Evolutionary conservation across 2,329 filamentous ascomycete genomes (phyloP).

Genomic region (Cladorrhinum sp.): DNA sequence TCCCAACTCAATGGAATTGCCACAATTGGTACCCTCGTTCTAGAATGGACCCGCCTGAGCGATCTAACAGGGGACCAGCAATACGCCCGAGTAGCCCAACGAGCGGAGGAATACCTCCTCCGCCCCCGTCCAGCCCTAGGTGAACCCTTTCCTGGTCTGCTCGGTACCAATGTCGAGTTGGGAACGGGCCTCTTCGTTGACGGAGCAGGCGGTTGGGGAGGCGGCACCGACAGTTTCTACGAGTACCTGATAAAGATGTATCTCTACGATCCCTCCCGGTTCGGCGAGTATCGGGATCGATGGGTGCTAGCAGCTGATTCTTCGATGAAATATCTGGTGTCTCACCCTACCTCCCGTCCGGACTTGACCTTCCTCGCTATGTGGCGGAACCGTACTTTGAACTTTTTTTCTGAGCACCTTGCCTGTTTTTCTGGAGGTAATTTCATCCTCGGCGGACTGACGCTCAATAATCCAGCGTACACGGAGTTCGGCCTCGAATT

Average conservation of each 20-base stretch:
- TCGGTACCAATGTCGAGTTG: constrained; percentile 67
- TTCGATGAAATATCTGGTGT: constrained; percentile 67
- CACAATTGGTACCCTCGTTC: constrained; percentile 71
- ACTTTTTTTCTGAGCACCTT: constrained; percentile 53
- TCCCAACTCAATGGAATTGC: constrained; percentile 67
- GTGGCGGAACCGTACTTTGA: constrained; percentile 46
- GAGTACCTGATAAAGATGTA: constrained; percentile 93
- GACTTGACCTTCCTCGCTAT: constrained; percentile 70
- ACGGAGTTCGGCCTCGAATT: constrained; percentile 71
- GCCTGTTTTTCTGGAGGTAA: constrained; percentile 84
- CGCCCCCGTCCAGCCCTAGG: constrained; percentile 58
- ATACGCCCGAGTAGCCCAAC: constrained; percentile 66
- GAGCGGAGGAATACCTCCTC: constrained; percentile 67
- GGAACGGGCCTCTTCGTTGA: constrained; percentile 65
- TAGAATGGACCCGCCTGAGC: constrained; percentile 81
- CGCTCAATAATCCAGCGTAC: constrained; percentile 64
- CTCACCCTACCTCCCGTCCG: constrained; percentile 61
- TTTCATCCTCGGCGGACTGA: constrained; percentile 76
- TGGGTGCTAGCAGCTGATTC: constrained; percentile 77
- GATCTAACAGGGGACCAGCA: constrained; percentile 67
- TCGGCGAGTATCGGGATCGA: constrained; percentile 63
- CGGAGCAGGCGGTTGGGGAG: constrained; percentile 70
- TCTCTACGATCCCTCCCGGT: constrained; percentile 68
- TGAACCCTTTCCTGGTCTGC: constrained; percentile 74
- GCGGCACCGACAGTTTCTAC: constrained; percentile 77